Base-by-base conservation (phyloP, 441 rosid genomes). In the Adansonia madagascariensis region DNA sequence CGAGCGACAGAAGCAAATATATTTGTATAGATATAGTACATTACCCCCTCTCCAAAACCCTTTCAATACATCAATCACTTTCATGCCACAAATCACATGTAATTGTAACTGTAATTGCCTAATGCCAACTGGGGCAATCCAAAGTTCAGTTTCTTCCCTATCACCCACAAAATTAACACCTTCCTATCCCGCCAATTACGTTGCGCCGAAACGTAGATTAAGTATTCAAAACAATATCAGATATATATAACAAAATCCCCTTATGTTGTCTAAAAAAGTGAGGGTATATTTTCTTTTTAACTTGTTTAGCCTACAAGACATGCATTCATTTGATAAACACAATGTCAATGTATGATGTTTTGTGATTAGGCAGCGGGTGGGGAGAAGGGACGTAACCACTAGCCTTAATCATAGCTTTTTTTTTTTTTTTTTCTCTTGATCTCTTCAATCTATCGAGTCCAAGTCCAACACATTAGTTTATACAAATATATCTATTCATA, bases 231-330 rank as follows among this genome's bases (percentile, higher is more conserved):
- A 27, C 31, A 27, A 27, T 27, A 27, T 27, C 31, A 27, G 2
- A 27, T 0, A 24, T 24, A 0, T 43, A 44, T 44, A 44, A 44
- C 49, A 44, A 1, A n/a, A 24, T 24, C n/a, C 8, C 43, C 0
- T 27, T 27, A 39, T 39, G 43, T 39, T 39, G 43, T 39, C 44
- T 14, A 12, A 5, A 24, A 62, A 62, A 31, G 41, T 0, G 2
- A 62, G 18, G 2, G 31, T 27, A 27, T 12, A 68, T 49, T 53
- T 47, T 12, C 6, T 24, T 46, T 46, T 0, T 11, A 67, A 46
- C 72, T 67, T 14, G 43, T 22, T 24, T 47, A 17, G 20, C 18
- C 43, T 47, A 69, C 73, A 49, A 50, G 74, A 49, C 74, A 50
- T n/a, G 8, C 8, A 2, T 68, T 47, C 57, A 68, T 68, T 14